Evolutionary conservation across 2,329 filamentous ascomycete species (phyloP).

Genomic region (Arthroderma sp.): DNA sequence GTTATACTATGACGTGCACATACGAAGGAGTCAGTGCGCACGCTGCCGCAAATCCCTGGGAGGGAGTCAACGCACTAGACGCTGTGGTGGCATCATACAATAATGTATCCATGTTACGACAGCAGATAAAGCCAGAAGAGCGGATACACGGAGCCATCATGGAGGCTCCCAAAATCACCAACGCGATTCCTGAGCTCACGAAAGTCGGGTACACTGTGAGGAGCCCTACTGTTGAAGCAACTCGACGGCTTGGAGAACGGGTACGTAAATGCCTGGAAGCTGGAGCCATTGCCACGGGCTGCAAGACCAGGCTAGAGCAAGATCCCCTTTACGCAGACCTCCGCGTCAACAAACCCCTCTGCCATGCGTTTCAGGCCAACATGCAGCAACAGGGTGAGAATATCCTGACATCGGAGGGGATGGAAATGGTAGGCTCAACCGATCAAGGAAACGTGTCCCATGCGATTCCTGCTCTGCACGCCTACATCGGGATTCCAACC

Average conservation of each 20-base stretch:
- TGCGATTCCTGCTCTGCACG: slow-evolving; percentile 35
- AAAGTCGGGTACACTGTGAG: slow-evolving; percentile 32
- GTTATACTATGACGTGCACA: slow-evolving; percentile 19
- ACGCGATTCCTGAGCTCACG: slow-evolving; percentile 42
- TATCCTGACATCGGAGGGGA: neutral
- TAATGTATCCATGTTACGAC: slow-evolving; percentile 39
- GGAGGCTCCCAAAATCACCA: slow-evolving; percentile 39
- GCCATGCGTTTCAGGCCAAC: slow-evolving; percentile 1
- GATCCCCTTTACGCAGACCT: slow-evolving; percentile 7
- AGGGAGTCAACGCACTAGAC: slow-evolving; percentile 46
- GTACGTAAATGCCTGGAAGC: slow-evolving; percentile 11
- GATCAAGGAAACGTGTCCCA: slow-evolving; percentile 20
- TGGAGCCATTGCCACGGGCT: slow-evolving; percentile 9
- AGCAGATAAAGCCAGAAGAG: slow-evolving; percentile 42
- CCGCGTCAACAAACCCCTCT: slow-evolving; percentile 7
- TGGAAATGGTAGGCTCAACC: slow-evolving; percentile 6
- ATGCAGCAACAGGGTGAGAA: slow-evolving; percentile 1
- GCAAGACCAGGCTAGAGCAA: slow-evolving; percentile 5
- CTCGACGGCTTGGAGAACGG: slow-evolving; percentile 17
- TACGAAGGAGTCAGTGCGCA: slow-evolving; percentile 42
- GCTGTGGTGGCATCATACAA: slow-evolving; percentile 37
- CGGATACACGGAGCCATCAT: slow-evolving; percentile 41
- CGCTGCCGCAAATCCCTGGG: slow-evolving; percentile 43
- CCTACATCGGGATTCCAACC: slow-evolving; percentile 33
- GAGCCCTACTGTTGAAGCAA: slow-evolving; percentile 25